Conservation (phyloP, 106 monocot genomes). For the Amphibolis antarctica region DNA sequence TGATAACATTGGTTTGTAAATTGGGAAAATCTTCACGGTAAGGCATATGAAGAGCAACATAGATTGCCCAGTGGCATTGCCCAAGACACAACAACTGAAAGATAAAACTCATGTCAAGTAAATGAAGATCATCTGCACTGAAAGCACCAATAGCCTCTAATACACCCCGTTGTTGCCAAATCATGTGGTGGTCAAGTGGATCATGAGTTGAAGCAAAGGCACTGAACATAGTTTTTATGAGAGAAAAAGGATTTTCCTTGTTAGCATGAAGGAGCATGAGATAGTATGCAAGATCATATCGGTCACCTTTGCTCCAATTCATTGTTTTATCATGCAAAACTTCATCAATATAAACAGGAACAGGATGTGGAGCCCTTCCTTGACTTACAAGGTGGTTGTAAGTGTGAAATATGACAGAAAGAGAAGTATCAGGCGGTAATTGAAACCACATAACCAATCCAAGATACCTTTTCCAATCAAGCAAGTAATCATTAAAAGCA, state of each 20-base stretch:
- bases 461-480: conserved; percentile 92
- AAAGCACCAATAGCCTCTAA: conserved; percentile 72
- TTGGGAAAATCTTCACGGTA: conserved; percentile 32
- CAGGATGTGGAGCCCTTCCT: conserved; percentile 78
- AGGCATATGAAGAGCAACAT: conserved; percentile 79
- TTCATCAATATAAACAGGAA: conserved; percentile 92
- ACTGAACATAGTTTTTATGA: conserved; percentile 83
- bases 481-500: conserved; percentile 38
- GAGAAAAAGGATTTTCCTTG: conserved; percentile 29
- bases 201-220: conserved; percentile 79
- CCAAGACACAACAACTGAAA: conserved; percentile 79
- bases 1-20: conserved; percentile 53
- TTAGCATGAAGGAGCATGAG: conserved; percentile 96
- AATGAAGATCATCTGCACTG: conserved; percentile 60
- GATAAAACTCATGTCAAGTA: conserved; percentile 82
- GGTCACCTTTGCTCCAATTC: conserved; percentile 50
- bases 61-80: conserved; percentile 90
- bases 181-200: conserved; percentile 97
- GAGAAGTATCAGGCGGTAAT: conserved; percentile 63
- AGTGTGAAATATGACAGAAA: conserved; percentile 48
- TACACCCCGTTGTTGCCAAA: conserved; percentile 81
- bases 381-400: conserved; percentile 75
- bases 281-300: conserved; percentile 86
- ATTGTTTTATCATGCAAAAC: conserved; percentile 46
- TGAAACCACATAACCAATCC: conserved; percentile 92